Evolutionary conservation across 2,329 filamentous ascomycete species (phyloP).

Genomic region (Remersonia thermophila): DNA sequence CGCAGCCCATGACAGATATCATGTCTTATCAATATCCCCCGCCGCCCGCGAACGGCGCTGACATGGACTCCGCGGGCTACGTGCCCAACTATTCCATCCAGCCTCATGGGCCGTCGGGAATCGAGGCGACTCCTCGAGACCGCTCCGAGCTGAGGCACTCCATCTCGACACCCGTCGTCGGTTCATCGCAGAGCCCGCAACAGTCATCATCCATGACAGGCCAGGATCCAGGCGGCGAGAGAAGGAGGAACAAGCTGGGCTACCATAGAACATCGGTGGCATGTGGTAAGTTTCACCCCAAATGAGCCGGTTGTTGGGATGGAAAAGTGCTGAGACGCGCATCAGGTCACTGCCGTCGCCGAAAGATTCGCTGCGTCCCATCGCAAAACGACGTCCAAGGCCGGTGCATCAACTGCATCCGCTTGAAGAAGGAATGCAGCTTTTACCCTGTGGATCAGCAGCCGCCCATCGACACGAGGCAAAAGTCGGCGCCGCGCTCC

Average conservation of each 20-base stretch:
- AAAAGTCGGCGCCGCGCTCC: constrained; percentile 29
- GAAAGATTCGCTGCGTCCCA: constrained; percentile 85
- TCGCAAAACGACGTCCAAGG: constrained; percentile 59
- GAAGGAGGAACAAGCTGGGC: constrained; percentile 75
- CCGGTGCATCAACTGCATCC: constrained; percentile 84
- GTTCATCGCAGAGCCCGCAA: constrained; percentile 23
- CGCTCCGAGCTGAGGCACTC: constrained; percentile 22
- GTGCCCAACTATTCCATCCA: constrained; percentile 21
- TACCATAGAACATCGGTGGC: constrained; percentile 93
- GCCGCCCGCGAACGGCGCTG: constrained; percentile 28
- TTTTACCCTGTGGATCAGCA: constrained; percentile 82
- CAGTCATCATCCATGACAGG: constrained; percentile 23
- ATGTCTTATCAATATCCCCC: constrained; percentile 40
- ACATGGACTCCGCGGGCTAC: constrained; percentile 30
- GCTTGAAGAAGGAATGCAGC: constrained; percentile 86
- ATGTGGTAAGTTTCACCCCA: constrained; percentile 59
- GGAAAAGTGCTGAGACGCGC: constrained; percentile 7
- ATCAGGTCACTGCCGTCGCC: constrained; percentile 78
- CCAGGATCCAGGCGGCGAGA: constrained; percentile 32
- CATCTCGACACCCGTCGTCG: constrained; percentile 33
- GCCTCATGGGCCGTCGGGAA: constrained; percentile 23
- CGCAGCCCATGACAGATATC: constrained; percentile 27
- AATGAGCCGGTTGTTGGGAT: constrained; percentile 1
- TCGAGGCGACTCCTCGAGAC: constrained; percentile 23
- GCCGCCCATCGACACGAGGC: constrained; percentile 34